A percentile compares a stretch with the other conserved stretches of the same genome.
These are phyloP conservation scores for Dryas octopetala DNA, from an alignment of 306 rosid species.

Conservation along the genomic window DNA sequence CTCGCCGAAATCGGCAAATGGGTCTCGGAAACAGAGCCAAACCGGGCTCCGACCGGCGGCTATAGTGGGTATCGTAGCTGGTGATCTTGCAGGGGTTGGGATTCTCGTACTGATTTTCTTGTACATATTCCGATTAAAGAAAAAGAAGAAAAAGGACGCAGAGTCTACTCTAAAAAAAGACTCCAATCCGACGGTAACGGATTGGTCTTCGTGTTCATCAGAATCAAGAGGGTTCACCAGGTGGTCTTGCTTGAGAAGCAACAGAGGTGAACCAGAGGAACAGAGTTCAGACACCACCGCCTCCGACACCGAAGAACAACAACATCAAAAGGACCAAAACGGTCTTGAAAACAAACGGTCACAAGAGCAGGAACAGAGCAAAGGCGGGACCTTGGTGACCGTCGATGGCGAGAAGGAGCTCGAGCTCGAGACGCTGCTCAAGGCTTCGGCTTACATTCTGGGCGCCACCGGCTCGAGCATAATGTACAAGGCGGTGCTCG, in stretches of 20 bases:
- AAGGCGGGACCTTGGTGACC: conserved; percentile 67
- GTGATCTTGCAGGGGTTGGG: conserved; percentile 55
- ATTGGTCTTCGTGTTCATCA: conserved; percentile 49
- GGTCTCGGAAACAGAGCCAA: conserved; percentile 19
- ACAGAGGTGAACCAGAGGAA: conserved; percentile 46
- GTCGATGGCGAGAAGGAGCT: conserved; percentile 79
- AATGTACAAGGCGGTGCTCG: conserved; percentile 90
- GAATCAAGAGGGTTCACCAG: conserved; percentile 66
- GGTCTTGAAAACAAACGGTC: conserved; percentile 32
- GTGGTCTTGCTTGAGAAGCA: conserved; percentile 76
- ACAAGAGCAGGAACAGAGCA: conserved; percentile 32
- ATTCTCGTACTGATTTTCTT: conserved; percentile 50
- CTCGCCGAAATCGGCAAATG: conserved; percentile 28
- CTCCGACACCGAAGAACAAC: conserved; percentile 32
- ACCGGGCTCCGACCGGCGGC: conserved; percentile 50
- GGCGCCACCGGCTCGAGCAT: conserved; percentile 97
- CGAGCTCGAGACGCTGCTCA: conserved; percentile 74
- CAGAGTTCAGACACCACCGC: conserved; percentile 31
- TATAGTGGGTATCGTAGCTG: conserved; percentile 65
- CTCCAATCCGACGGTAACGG: conserved; percentile 29
- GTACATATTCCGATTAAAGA: conserved; percentile 47
- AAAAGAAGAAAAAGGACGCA: conserved; percentile 35
- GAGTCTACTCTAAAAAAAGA: conserved; percentile 41
- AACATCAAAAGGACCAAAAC: conserved; percentile 15
- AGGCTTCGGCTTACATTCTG: conserved; percentile 82